Base-by-base conservation (phyloP, 495 filamentous ascomycete genomes). In the Talaromyces adpressus region DNA sequence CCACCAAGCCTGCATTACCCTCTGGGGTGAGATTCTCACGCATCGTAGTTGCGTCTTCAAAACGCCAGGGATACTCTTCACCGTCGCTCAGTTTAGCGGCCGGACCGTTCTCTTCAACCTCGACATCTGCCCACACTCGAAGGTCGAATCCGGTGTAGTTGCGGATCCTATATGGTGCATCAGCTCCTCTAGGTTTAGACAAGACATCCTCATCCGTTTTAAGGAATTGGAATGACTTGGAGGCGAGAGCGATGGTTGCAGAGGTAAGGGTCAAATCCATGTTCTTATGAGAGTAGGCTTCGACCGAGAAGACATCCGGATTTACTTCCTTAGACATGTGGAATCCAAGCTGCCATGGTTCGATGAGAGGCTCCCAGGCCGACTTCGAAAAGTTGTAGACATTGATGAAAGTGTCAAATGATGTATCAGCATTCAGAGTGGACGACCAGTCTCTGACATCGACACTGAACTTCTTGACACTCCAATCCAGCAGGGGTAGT, bases 361-460 rank as follows among this genome's bases (percentile, higher is more conserved):
- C 94, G 27, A 98, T 88, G 34, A 98, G 78, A 8, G 94, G 94
- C 73, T 98, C 94, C 94, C 94, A 98, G 8, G 92, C 90, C 1
- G 95, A 98, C 73, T 98, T 98, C 22, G 94, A 93, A 75, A 98
- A 98, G 73, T 98, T 98, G 80, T 95, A 98, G 59, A 98, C 87
- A 71, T 98, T 98, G 68, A 95, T 81, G 73, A 94, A 97, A 63
- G 91, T 92, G 67, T 98, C 91, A 61, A 98, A 87, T 36, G 80
- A 91, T 0, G 91, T 91, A 70, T 97, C 92, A 2, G 91, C 92
- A 67, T 85, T 91, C 75, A 98, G 81, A 11, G 87, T 88, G 18
- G 87, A 88, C 4, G 93, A 91, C 94, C 94, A 98, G 74, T 98
- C 91, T 64, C 87, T 84, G 14, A 94, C 88, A 62, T 87, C 85